phyloP scores from a whole-genome alignment of 2,329 filamentous ascomycete species.

The Ophiostoma populinum region DNA sequence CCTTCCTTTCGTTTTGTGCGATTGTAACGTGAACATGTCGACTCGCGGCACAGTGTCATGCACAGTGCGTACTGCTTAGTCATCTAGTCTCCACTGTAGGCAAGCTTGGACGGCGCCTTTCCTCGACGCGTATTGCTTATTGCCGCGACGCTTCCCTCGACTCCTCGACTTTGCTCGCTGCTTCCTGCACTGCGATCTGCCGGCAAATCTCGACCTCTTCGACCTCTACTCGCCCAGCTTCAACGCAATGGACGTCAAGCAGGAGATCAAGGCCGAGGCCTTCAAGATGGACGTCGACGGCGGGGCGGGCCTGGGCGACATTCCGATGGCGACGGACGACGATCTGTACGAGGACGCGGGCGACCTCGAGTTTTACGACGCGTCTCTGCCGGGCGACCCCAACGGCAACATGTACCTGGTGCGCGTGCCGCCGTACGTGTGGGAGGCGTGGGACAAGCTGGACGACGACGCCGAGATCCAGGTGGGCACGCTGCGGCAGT shows the following conservation, averaged over 20 bases:
- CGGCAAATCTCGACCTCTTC: too few species aligned
- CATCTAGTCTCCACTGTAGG: too few species aligned
- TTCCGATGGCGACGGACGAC: constrained; percentile 30
- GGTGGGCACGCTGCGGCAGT: constrained; percentile 55
- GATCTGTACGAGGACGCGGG: constrained; percentile 51
- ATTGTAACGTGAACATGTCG: not conserved
- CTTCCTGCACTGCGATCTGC: too few species aligned
- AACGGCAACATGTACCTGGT: constrained; percentile 48
- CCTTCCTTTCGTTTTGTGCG: too few species aligned
- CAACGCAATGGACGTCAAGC: constrained; percentile 8
- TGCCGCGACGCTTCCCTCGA: too few species aligned
- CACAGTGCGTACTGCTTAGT: too few species aligned
- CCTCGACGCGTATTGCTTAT: too few species aligned
- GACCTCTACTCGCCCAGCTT: too few species aligned
- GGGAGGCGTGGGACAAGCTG: constrained; percentile 60
- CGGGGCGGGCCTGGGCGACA: constrained; percentile 7
- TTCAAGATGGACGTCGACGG: constrained; percentile 27
- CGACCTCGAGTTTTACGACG: constrained; percentile 39
- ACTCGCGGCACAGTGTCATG: too few species aligned
- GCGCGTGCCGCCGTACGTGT: constrained; percentile 62
- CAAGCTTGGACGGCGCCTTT: too few species aligned
- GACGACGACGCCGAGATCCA: constrained; percentile 70
- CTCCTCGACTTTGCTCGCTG: too few species aligned
- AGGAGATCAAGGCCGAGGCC: constrained; percentile 9
- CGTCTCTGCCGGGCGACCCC: constrained; percentile 17